Evolutionary conservation across 306 rosid genomes (phyloP).

Genomic region (Quercus glauca): DNA sequence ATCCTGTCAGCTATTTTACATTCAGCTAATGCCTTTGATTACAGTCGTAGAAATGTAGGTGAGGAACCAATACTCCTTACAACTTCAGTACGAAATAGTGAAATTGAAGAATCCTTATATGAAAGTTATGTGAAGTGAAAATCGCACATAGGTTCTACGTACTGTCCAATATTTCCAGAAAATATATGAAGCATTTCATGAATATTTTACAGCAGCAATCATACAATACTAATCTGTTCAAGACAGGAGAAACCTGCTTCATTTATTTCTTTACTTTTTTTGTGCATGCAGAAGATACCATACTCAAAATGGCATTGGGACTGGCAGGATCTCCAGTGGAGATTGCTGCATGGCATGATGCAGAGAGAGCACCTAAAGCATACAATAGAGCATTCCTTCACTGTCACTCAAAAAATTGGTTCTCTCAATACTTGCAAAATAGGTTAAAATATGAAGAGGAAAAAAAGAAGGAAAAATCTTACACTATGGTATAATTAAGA

Average conservation of each 20-base stretch:
- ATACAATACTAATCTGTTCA: constrained; percentile 54
- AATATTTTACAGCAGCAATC: constrained; percentile 4
- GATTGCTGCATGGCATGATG: constrained; percentile 77
- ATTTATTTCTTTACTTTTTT: constrained; percentile 75
- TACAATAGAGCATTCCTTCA: constrained; percentile 77
- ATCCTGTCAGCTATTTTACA: background rate
- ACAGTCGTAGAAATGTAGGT: background rate
- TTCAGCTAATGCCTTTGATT: background rate
- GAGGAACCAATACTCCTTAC: background rate
- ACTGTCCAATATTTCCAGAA: background rate
- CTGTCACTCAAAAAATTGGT: constrained; percentile 44
- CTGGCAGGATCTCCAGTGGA: constrained; percentile 45
- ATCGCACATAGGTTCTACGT: background rate
- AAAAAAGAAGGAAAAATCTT: background rate
- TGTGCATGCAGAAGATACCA: constrained; percentile 69
- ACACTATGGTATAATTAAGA: background rate
- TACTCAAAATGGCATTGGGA: constrained; percentile 62
- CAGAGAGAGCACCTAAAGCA: constrained; percentile 74
- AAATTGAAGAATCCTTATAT: background rate
- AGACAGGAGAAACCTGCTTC: constrained; percentile 86
- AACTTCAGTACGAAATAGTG: background rate
- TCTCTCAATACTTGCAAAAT: background rate
- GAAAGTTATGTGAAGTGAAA: background rate
- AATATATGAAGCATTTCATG: constrained; percentile 8
- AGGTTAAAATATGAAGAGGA: background rate